These are phyloP conservation scores for Candida boleticola DNA, from an alignment of 805 yeast species.

Conservation along the genomic window DNA sequence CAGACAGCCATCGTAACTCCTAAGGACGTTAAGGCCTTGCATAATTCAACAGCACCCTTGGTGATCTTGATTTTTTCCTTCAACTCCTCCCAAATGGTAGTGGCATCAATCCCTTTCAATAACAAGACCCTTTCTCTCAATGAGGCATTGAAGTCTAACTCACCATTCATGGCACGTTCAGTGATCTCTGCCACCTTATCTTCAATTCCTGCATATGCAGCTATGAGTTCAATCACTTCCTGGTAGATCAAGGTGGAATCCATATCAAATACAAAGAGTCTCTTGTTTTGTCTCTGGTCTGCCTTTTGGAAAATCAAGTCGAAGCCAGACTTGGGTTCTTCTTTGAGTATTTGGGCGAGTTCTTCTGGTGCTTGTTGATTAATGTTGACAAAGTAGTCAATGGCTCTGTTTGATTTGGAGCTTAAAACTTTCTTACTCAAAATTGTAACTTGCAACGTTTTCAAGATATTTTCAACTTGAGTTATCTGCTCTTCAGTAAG, in stretches of 20 bases:
- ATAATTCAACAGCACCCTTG: conserved; percentile 79
- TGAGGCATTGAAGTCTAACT: conserved; percentile 84
- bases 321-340: conserved; percentile 10
- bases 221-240: conserved; percentile 95
- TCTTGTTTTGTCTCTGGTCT: conserved; percentile 31
- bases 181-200: conserved; percentile 85
- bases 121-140: conserved; percentile 70
- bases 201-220: conserved; percentile 90
- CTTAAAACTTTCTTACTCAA: not conserved
- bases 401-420: conserved; percentile 3
- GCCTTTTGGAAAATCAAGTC: conserved; percentile 34
- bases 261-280: conserved; percentile 90
- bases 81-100: conserved; percentile 73
- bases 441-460: conserved; percentile 3
- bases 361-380: not conserved
- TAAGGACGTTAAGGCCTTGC: conserved; percentile 53
- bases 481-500: conserved; percentile 15
- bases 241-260: conserved; percentile 95
- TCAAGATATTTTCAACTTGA: conserved; percentile 21
- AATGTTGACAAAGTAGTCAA: conserved; percentile 14
- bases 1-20: conserved; percentile 82
- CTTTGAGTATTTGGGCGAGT: not conserved
- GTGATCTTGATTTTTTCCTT: conserved; percentile 70
- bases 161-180: conserved; percentile 95
- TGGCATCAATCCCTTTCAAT: conserved; percentile 77